phyloP scores from a whole-genome alignment of 441 rosid genomes.

The Capsella rubella region DNA sequence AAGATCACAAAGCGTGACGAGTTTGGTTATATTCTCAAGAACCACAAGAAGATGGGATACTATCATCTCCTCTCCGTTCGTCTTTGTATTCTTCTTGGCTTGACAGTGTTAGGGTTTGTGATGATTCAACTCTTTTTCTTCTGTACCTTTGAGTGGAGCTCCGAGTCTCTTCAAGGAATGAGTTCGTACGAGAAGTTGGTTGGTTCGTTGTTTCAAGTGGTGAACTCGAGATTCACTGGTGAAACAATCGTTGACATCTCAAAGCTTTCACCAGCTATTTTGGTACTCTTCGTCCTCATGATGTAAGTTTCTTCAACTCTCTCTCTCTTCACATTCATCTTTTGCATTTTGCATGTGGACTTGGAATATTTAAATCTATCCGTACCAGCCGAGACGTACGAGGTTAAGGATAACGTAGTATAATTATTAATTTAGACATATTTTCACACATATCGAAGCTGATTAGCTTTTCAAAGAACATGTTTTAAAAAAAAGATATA shows the following conservation, averaged over 20 bases:
- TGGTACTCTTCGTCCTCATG: conserved; percentile 62
- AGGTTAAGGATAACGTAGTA: not conserved
- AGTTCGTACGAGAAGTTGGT: conserved; percentile 49
- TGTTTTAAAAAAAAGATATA: too few species aligned
- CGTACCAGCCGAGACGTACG: not conserved
- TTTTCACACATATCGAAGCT: conserved; percentile 1
- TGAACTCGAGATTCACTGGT: conserved; percentile 60
- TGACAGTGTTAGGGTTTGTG: conserved; percentile 52
- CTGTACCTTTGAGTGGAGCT: conserved; percentile 58
- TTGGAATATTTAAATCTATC: not conserved
- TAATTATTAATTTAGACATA: not conserved
- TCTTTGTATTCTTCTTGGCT: conserved; percentile 42
- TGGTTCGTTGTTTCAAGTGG: conserved; percentile 53
- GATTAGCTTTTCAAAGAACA: not conserved
- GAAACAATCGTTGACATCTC: conserved; percentile 67
- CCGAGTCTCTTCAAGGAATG: conserved; percentile 51
- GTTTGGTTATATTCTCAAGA: conserved; percentile 50
- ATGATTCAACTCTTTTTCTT: conserved; percentile 47
- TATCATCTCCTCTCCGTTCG: conserved; percentile 49
- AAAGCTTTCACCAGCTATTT: conserved; percentile 50
- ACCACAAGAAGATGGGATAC: conserved; percentile 49
- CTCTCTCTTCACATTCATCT: not conserved
- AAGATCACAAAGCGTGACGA: conserved; percentile 46
- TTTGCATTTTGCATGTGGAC: not conserved
- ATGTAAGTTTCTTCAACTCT: conserved; percentile 51